Conservation (phyloP, 2,329 filamentous ascomycete species). For the Aureobasidium sp. region DNA sequence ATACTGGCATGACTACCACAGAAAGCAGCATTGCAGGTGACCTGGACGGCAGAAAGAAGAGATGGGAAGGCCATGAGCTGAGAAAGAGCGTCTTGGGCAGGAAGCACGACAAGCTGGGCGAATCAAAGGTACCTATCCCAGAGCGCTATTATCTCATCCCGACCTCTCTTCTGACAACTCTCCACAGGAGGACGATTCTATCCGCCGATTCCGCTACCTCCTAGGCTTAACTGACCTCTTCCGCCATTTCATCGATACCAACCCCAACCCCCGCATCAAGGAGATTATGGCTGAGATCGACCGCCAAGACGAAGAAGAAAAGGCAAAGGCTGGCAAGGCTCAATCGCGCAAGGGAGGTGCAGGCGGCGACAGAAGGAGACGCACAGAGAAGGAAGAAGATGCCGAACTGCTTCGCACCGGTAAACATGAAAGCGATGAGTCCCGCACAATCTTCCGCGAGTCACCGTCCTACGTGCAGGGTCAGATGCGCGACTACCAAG, state of each 20-base stretch:
- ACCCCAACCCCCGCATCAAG: constrained; percentile 88
- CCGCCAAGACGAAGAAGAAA: constrained; percentile 72
- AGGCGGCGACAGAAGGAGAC: constrained; percentile 65
- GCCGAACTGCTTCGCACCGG: constrained; percentile 81
- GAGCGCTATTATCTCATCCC: background rate
- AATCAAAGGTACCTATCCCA: constrained; percentile 57
- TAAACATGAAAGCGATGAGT: constrained; percentile 67
- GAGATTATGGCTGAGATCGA: constrained; percentile 93
- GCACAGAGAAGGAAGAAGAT: constrained; percentile 96
- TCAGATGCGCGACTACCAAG: constrained; percentile 91
- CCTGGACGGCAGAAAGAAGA: constrained; percentile 63
- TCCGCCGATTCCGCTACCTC: constrained; percentile 88
- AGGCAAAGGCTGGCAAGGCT: constrained; percentile 61
- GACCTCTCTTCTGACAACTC: background rate
- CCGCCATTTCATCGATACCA: constrained; percentile 97
- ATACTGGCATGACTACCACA: constrained; percentile 58
- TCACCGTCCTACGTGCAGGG: constrained; percentile 85
- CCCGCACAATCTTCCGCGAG: constrained; percentile 86
- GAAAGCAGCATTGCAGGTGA: constrained; percentile 85
- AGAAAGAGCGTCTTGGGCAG: constrained; percentile 88
- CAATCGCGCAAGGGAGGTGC: constrained; percentile 77
- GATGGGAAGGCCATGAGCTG: constrained; percentile 80
- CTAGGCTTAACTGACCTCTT: constrained; percentile 93
- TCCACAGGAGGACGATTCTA: constrained; percentile 79
- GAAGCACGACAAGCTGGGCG: constrained; percentile 85